phyloP scores from a whole-genome alignment of 2,329 filamentous ascomycete species.

The Albifimbria verrucaria region DNA sequence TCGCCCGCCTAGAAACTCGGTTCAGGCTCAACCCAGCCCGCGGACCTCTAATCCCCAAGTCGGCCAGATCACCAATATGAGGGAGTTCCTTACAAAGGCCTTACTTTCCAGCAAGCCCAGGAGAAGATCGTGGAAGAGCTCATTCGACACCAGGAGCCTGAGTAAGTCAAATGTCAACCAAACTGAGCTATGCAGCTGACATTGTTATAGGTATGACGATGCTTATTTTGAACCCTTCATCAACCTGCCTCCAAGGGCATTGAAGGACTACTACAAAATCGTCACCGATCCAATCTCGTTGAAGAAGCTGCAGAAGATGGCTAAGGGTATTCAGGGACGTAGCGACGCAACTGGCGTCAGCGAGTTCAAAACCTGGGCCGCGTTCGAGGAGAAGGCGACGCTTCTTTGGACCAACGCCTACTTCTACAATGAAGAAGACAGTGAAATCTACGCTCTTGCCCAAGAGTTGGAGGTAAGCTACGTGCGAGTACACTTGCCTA shows the following conservation, averaged over 20 bases:
- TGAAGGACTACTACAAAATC: constrained; percentile 84
- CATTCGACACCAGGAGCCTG: constrained; percentile 63
- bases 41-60: constrained; percentile 33
- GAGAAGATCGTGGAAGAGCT: constrained; percentile 79
- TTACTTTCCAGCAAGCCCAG: constrained; percentile 80
- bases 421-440: constrained; percentile 89
- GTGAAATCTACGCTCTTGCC: constrained; percentile 75
- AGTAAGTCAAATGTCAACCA: constrained; percentile 40
- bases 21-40: constrained; percentile 27
- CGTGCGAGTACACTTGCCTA: neutral
- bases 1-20: constrained; percentile 30
- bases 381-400: constrained; percentile 75
- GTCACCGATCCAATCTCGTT: constrained; percentile 80
- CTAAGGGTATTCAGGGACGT: constrained; percentile 69
- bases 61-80: constrained; percentile 54
- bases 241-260: constrained; percentile 68
- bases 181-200: neutral
- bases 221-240: constrained; percentile 71
- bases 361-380: constrained; percentile 78
- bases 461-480: constrained; percentile 69
- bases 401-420: constrained; percentile 85
- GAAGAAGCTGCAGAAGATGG: constrained; percentile 71
- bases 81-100: constrained; percentile 61
- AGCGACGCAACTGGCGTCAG: constrained; percentile 59
- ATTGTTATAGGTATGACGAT: constrained; percentile 56